Percentiles rank a stretch among this genome's conserved stretches.
Evolutionary conservation across 306 rosid genomes (phyloP).

Genomic region (Sicyos edulis): DNA sequence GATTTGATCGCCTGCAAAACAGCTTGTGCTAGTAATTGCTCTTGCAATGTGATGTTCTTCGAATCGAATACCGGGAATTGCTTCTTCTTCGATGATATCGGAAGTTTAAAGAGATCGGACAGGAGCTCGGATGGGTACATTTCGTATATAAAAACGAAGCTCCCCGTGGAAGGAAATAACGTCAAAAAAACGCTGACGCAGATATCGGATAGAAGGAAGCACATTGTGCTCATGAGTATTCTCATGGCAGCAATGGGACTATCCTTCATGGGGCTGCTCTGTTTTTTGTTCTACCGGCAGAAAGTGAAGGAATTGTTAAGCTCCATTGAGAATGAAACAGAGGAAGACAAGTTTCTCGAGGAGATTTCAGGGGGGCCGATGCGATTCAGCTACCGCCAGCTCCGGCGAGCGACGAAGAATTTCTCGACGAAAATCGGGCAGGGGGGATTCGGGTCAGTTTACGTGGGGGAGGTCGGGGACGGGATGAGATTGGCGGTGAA

Average conservation of each 20-base stretch:
- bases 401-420: conserved; percentile 37
- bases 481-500: conserved; percentile 37
- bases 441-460: conserved; percentile 61
- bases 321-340: conserved; percentile 29
- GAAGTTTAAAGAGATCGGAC: conserved; percentile 22
- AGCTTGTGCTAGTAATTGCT: conserved; percentile 31
- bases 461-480: conserved; percentile 41
- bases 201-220: conserved; percentile 22
- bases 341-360: conserved; percentile 43
- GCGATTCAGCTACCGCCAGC: conserved; percentile 39
- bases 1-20: conserved; percentile 26
- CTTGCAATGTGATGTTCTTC: conserved; percentile 32
- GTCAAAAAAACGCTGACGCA: not conserved
- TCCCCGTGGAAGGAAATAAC: not conserved
- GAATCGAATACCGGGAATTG: conserved; percentile 28
- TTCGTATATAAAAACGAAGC: conserved; percentile 25
- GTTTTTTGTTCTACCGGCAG: conserved; percentile 21
- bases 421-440: conserved; percentile 48
- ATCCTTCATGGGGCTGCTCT: conserved; percentile 24
- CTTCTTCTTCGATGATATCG: conserved; percentile 32
- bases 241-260: conserved; percentile 26
- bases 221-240: conserved; percentile 25
- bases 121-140: conserved; percentile 22
- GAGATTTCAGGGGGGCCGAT: conserved; percentile 39
- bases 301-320: conserved; percentile 27